Conservation (phyloP, 371 early-diverging fungal genomes). For the Blastocladiella emersonii region DNA sequence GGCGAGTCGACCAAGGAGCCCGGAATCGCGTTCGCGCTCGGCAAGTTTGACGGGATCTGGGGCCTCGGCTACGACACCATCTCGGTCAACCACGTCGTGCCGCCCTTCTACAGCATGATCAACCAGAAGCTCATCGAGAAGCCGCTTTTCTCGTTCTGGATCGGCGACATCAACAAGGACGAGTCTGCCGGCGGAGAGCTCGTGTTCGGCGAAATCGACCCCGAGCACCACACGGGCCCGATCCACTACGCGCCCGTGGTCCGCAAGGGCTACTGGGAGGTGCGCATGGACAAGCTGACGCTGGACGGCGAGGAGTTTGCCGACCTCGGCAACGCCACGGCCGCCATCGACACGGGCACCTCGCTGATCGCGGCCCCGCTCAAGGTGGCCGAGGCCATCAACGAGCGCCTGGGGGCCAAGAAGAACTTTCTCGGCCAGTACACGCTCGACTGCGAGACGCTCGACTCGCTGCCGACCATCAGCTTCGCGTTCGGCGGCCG, state of each 20-base stretch:
- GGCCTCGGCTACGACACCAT: conserved; percentile 83
- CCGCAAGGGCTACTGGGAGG: conserved; percentile 91
- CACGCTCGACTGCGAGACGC: conserved; percentile 51
- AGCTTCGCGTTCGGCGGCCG: conserved; percentile 58
- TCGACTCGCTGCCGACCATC: conserved; percentile 57
- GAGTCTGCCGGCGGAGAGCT: conserved; percentile 9
- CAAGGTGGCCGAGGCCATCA: conserved; percentile 62
- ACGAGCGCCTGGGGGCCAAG: conserved; percentile 70
- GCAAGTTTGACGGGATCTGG: conserved; percentile 85
- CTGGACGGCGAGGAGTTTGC: conserved; percentile 49
- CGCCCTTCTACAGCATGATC: conserved; percentile 85
- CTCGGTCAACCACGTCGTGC: conserved; percentile 66
- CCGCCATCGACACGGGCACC: conserved; percentile 71
- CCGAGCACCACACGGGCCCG: conserved; percentile 71
- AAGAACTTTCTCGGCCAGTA: conserved; percentile 83
- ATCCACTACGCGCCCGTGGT: conserved; percentile 65
- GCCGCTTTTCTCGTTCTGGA: conserved; percentile 70
- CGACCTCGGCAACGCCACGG: conserved; percentile 40
- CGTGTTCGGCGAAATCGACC: conserved; percentile 58
- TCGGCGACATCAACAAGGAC: conserved; percentile 36
- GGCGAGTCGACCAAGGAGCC: conserved; percentile 87
- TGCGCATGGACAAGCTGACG: conserved; percentile 51
- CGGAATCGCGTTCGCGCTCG: conserved; percentile 71
- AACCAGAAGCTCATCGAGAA: conserved; percentile 55
- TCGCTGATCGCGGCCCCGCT: conserved; percentile 64